Conservation (phyloP, 805 yeast species). For the Lipomyces chichibuensis region DNA sequence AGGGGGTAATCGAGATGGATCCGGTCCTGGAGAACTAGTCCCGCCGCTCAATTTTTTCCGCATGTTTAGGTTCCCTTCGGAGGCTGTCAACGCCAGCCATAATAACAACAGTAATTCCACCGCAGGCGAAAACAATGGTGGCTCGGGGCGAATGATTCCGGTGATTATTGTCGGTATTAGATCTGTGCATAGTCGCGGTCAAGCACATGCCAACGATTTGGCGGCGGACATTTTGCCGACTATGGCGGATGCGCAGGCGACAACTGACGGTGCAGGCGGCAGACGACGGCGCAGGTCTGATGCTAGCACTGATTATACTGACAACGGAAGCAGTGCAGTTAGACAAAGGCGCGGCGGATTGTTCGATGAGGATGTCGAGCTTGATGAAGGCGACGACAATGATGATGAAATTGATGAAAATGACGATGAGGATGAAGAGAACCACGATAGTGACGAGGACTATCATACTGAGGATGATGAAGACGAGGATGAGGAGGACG, state of each 20-base stretch:
- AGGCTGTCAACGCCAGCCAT: slow-evolving; percentile 40
- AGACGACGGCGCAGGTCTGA: slow-evolving; percentile 29
- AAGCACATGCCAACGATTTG: neutral
- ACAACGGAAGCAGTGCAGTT: slow-evolving; percentile 10
- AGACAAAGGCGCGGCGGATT: slow-evolving; percentile 11
- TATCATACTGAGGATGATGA: slow-evolving; percentile 27
- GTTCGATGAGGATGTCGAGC: slow-evolving; percentile 15
- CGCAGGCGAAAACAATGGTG: slow-evolving; percentile 10
- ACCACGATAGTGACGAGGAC: slow-evolving; percentile 23
- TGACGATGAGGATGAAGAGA: slow-evolving; percentile 22
- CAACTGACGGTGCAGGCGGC: slow-evolving; percentile 14
- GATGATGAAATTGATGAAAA: slow-evolving; percentile 8
- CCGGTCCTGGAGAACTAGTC: slow-evolving; percentile 15
- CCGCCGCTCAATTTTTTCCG: slow-evolving; percentile 43
- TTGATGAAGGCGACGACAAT: slow-evolving; percentile 9
- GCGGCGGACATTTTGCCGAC: slow-evolving; percentile 1
- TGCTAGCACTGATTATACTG: slow-evolving; percentile 18
- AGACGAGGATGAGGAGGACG: slow-evolving; percentile 17
- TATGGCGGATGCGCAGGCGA: slow-evolving; percentile 10
- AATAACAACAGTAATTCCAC: neutral
- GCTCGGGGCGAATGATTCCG: slow-evolving; percentile 45
- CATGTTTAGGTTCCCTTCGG: slow-evolving; percentile 43
- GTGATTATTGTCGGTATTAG: slow-evolving; percentile 56
- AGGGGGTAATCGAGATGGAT: slow-evolving; percentile 4
- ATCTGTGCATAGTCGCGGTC: slow-evolving; percentile 40